Conservation (phyloP, 208 protist species). For the Leishmania amazonensis region DNA sequence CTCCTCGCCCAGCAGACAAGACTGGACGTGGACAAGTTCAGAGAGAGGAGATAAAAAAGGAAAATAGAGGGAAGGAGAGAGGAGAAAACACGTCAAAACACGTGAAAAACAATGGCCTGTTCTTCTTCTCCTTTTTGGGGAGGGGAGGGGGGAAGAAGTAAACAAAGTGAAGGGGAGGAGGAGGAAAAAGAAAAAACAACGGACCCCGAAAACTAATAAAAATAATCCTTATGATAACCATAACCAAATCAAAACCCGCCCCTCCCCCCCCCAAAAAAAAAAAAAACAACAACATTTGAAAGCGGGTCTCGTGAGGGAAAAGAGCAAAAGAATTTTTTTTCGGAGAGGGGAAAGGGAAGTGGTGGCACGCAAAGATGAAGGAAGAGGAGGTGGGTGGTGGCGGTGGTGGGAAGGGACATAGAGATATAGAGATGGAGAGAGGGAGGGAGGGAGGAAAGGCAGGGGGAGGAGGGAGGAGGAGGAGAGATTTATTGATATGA, state of each 20-base stretch:
- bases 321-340: not conserved
- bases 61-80: not conserved
- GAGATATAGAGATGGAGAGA: not conserved
- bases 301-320: not conserved
- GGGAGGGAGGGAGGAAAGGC: not conserved
- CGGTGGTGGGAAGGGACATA: not conserved
- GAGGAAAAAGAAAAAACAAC: not conserved
- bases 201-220: not conserved
- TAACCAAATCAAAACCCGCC: too few relatives aligned
- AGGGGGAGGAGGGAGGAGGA: not conserved
- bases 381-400: not conserved
- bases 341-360: too few relatives aligned
- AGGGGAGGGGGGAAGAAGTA: not conserved
- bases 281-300: not conserved
- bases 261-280: too few relatives aligned
- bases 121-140: too few relatives aligned
- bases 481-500: too few relatives aligned
- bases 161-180: not conserved
- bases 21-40: not conserved
- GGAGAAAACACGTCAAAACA: too few relatives aligned
- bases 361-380: not conserved
- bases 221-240: too few relatives aligned
- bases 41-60: not conserved
- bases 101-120: too few relatives aligned
- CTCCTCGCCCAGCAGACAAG: not conserved